phyloP scores from a whole-genome alignment of 2,329 filamentous ascomycete genomes.

The Pseudocercospora crystallina region DNA sequence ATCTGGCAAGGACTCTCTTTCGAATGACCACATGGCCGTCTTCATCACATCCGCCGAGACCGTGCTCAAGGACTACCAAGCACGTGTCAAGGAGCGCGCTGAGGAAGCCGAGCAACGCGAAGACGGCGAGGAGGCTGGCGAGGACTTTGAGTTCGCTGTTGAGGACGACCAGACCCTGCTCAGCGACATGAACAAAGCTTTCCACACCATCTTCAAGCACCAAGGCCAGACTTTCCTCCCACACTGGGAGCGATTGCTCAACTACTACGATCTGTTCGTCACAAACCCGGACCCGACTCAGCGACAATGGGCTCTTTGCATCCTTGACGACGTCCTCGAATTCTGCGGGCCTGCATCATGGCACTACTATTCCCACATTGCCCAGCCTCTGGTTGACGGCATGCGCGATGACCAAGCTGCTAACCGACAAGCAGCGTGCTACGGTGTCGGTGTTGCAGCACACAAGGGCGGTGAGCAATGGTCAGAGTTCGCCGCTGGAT shows the following conservation, averaged over 20 bases:
- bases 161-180: slow-evolving; percentile 96
- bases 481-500: slow-evolving; percentile 80
- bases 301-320: slow-evolving; percentile 97
- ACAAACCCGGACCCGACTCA: slow-evolving; percentile 81
- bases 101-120: slow-evolving; percentile 83
- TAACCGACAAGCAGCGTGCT: slow-evolving; percentile 92
- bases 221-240: slow-evolving; percentile 81
- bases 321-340: slow-evolving; percentile 96
- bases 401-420: slow-evolving; percentile 83
- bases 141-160: slow-evolving; percentile 85
- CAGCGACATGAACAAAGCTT: slow-evolving; percentile 99
- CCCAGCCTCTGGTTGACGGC: slow-evolving; percentile 80
- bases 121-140: slow-evolving; percentile 70
- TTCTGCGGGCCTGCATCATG: slow-evolving; percentile 90
- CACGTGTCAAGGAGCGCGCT: slow-evolving; percentile 76
- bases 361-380: slow-evolving; percentile 81
- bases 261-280: slow-evolving; percentile 83
- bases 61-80: slow-evolving; percentile 88
- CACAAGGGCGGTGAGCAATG: slow-evolving; percentile 86
- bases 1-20: slow-evolving; percentile 80
- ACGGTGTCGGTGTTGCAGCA: slow-evolving; percentile 92
- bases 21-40: slow-evolving; percentile 72
- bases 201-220: slow-evolving; percentile 98
- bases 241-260: slow-evolving; percentile 81
- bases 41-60: slow-evolving; percentile 87